Base-by-base conservation (phyloP, 1,284 basidiomycete species). In the Ceratobasidium sp. region DNA sequence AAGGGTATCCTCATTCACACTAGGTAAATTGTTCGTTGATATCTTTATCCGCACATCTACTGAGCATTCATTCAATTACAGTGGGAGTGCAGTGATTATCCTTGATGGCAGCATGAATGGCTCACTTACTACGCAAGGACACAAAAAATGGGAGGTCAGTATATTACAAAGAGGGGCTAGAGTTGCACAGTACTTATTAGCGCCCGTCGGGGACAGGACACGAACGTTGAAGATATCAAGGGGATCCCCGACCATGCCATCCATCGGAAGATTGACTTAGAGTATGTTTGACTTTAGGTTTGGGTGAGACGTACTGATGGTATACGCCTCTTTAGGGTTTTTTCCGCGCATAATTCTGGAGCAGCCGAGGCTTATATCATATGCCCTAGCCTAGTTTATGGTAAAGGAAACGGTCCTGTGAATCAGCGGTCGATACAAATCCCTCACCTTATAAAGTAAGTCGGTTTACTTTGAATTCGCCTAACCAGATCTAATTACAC, bases 371-470 rank as follows among this genome's bases (percentile, higher is more conserved):
- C 15, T 22, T 17, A n/a, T 31, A 45, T 64, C 11, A 48, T 64
- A 19, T 64, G 62, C 47, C 62, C 62, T 33, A 48, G 62, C 11
- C 27, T 64, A 6, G 33, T 64, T 19, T 64, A 64, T 36, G 62
- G 62, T 8, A 29, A 50, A 4, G 62, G 62, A 15, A 64, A 44
- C 33, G 62, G 62, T 19, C 62, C 62, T 50, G 62, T 24, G 4
- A 64, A 64, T 31, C 48, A 64, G 33, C 48, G 50, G 27, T 64
- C 62, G 24, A 50, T 64, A 8, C 62, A 48, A 50, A 48, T 64
- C 19, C 62, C 62, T 29, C 33, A 48, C 29, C 15, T 64, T 33
- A 31, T 51, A 17, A 48, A 64, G 62, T 64, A n/a, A 3, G 62
- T 36, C 44, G 22, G 17, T 15, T 14, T 41, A 27, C 15, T 27